Evolutionary conservation across 169 alveolate species (phyloP).

Genomic region (Plasmodium gaboni): DNA sequence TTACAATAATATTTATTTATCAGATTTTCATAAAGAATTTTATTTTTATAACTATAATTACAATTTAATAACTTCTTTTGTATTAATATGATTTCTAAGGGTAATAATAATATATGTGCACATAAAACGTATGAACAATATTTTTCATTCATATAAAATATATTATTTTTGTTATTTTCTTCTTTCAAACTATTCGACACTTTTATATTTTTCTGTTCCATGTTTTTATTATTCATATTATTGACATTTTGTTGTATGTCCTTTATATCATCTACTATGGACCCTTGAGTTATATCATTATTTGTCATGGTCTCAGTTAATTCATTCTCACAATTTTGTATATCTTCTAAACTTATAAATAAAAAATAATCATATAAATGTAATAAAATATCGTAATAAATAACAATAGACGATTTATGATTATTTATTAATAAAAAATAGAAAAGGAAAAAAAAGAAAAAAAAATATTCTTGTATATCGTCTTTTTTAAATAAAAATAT

Average conservation of each 20-base stretch:
- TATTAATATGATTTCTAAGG: constrained; percentile 25
- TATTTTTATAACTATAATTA: constrained; percentile 7
- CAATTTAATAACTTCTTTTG: constrained; percentile 10
- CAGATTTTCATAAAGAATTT: constrained; percentile 2
- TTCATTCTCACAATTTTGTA: not conserved
- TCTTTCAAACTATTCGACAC: not conserved
- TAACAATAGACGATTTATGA: constrained; percentile 9
- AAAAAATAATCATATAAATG: constrained; percentile 18
- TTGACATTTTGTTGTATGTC: too few species aligned
- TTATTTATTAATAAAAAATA: constrained; percentile 31
- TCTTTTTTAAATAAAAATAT: constrained; percentile 38
- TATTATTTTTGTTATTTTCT: not conserved
- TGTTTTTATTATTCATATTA: not conserved
- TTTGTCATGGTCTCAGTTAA: not conserved
- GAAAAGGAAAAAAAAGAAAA: constrained; percentile 40
- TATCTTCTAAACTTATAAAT: not conserved
- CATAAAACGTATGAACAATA: constrained; percentile 12
- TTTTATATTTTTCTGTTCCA: not conserved
- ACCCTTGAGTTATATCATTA: not conserved
- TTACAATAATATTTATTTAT: constrained; percentile 43
- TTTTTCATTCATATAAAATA: not conserved
- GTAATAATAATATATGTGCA: constrained; percentile 25
- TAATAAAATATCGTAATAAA: constrained; percentile 30
- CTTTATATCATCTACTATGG: not conserved
- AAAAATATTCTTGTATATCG: constrained; percentile 36